Base-by-base conservation (phyloP, 2,329 filamentous ascomycete genomes). In the Aureobasidium musti region DNA sequence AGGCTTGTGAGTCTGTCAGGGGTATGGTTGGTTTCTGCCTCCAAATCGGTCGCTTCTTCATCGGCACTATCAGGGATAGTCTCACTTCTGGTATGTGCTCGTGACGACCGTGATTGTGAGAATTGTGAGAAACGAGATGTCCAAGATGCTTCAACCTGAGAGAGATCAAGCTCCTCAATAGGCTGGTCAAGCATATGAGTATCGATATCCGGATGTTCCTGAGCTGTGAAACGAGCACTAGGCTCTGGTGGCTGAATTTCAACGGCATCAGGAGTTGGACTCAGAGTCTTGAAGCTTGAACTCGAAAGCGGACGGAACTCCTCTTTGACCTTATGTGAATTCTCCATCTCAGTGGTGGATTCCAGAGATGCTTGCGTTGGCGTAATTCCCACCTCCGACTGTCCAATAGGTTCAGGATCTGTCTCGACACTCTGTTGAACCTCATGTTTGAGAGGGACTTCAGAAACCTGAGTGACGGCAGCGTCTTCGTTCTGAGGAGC, bases 41-140 rank as follows among this genome's bases (percentile, higher is more conserved):
- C 49, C 49, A 64, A 6, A n/a, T 54, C 49, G 13, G 49, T 53
- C 10, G 28, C 61, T 11, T 64, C 47, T 23, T 64, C 61, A 8
- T 64, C 61, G 37, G 64, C 57, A 33, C 66, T 67, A 26, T 68
- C 66, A n/a, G 68, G 57, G 3, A 68, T 59, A 1, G 65, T 63
- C 35, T 64, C 66, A n/a, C 60, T 63, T 10, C 63, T 60, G 11
- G 68, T 68, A 19, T 63, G 41, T 21, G 59, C 59, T 14, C 59
- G 59, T 14, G 49, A 65, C 4, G 63, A 65, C 7, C 49, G 35
- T 8, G 49, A 45, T 37, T 49, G 63, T 3, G 52, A 50, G 30
- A 57, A 37, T 41, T 59, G 63, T 14, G 52, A 49, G 39, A 59
- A 21, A 14, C 47, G 61, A 23, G 47, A 41, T 30, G 47, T 50